Evolutionary conservation across 768 basidiomycete species (phyloP).

Genomic region (Collybiopsis luxurians): DNA sequence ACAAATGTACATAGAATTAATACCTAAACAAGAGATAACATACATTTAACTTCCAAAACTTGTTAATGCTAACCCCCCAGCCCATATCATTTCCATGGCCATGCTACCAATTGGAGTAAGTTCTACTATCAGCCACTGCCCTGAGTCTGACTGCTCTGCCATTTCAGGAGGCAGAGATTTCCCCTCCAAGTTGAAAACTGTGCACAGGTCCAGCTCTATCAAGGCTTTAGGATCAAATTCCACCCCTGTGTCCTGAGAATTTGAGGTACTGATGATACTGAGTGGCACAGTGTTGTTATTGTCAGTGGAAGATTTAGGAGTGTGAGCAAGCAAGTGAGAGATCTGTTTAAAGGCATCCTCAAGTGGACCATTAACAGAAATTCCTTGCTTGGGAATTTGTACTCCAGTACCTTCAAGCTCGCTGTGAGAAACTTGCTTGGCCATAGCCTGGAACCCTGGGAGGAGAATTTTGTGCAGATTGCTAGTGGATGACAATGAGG

Average conservation of each 20-base stretch:
- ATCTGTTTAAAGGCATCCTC: constrained; percentile 25
- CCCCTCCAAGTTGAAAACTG: neutral
- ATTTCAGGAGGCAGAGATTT: neutral
- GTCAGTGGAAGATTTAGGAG: neutral
- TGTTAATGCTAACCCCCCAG: constrained; percentile 6
- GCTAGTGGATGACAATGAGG: neutral
- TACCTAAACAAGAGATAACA: too few relatives aligned
- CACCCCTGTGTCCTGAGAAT: constrained; percentile 44
- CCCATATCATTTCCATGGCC: constrained; percentile 10
- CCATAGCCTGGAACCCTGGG: constrained; percentile 46
- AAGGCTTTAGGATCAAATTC: constrained; percentile 55
- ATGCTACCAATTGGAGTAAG: constrained; percentile 4
- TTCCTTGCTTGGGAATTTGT: constrained; percentile 43
- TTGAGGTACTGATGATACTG: constrained; percentile 36
- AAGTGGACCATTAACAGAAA: constrained; percentile 39
- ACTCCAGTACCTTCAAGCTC: constrained; percentile 49
- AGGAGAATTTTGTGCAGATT: constrained; percentile 26
- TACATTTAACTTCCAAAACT: constrained; percentile 9
- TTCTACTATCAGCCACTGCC: neutral
- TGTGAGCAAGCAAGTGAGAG: neutral
- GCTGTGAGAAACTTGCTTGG: constrained; percentile 46
- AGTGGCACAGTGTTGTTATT: constrained; percentile 13
- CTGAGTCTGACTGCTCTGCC: neutral
- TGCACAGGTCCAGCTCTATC: constrained; percentile 50
- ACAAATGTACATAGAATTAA: too few relatives aligned